A percentile compares a stretch with the other conserved stretches of the same genome.
These are phyloP conservation scores for Ceratocystis papillata DNA, from an alignment of 2,329 filamentous ascomycete species.

Conservation along the genomic window DNA sequence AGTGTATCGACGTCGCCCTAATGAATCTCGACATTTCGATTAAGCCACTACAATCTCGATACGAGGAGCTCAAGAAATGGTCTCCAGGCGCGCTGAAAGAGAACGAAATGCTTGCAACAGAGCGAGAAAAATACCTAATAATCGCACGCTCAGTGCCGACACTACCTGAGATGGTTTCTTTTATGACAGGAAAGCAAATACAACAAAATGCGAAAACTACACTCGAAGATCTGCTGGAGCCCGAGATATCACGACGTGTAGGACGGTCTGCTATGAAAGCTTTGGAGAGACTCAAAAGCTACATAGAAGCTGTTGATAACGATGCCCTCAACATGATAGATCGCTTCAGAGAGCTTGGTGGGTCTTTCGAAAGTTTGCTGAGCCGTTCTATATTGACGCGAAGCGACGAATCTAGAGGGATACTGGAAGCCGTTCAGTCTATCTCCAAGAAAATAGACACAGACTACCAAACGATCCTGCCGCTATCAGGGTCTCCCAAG, in stretches of 20 bases:
- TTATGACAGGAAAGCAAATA: conserved; percentile 45
- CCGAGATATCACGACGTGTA: conserved; percentile 60
- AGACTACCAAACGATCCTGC: conserved; percentile 68
- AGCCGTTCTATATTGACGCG: conserved; percentile 46
- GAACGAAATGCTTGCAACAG: conserved; percentile 50
- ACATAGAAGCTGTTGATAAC: conserved; percentile 51
- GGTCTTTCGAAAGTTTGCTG: conserved; percentile 51
- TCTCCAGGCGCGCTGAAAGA: conserved; percentile 56
- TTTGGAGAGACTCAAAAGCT: conserved; percentile 48
- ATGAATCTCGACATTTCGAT: conserved; percentile 72
- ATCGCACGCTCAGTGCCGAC: conserved; percentile 55
- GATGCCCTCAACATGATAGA: conserved; percentile 43
- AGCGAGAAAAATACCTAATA: conserved; percentile 58
- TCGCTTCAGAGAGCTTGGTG: conserved; percentile 46
- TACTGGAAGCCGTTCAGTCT: conserved; percentile 76
- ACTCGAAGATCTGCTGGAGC: conserved; percentile 65
- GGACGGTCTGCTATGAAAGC: conserved; percentile 52
- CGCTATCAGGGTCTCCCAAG: conserved; percentile 52
- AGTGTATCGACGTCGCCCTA: conserved; percentile 72
- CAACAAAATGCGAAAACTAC: conserved; percentile 43
- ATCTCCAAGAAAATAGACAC: conserved; percentile 76
- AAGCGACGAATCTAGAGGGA: conserved; percentile 51
- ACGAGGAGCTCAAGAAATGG: conserved; percentile 61
- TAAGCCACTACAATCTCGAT: conserved; percentile 59
- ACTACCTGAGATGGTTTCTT: conserved; percentile 53